Evolutionary conservation across 371 early-diverging fungal species (phyloP), one percentile per base, ranked within the genome.

Genomic region (Syncephalastrum sp.): DNA sequence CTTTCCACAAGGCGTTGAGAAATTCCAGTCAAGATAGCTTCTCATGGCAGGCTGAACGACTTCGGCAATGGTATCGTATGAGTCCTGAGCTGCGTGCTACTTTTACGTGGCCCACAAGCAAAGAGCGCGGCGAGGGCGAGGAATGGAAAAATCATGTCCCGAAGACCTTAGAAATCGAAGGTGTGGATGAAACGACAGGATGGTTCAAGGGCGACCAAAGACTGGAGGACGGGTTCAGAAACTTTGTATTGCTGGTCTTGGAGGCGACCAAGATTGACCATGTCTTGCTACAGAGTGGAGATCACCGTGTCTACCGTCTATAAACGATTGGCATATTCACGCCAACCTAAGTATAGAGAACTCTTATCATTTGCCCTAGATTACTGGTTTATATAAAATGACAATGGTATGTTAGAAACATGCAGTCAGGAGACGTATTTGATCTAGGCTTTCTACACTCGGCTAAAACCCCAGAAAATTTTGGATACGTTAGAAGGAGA

Each of bases 31-130:
- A 33, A 12, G 38, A 2, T 10, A 33, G 10, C 42, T 65, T 74
- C 25, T 68, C 58, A 49, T 74, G 74, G 74, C 64, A 74, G 50
- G 59, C 60, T 12, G 70, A 74, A 52, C 53, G 70, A 25, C 54
- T 57, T 15, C 63, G 63, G 38, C 62, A 65, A 17, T 74, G 65
- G 62, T 43, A 58, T 25, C 46, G 54, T 7, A 55, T 68, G 58
- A 57, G 53, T 27, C 62, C 53, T 57, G 59, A 57, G 21, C 38
- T 74, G 23, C 70, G 74, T 4, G 68, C 70, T 7, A 60, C 63
- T 3, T 68, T 67, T 45, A 38, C 54, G 16, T 33, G 38, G 38
- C 38, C 38, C 38, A 33, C 38, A 2, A 33, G 38, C 12, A 33
- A 33, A 33, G 46, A 49, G 0, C 19, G 23, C 24, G 43, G 48